Evolutionary conservation across 208 protist species (phyloP), one percentile per base, ranked within the genome.

Genomic region (Crithidia brevicula): DNA sequence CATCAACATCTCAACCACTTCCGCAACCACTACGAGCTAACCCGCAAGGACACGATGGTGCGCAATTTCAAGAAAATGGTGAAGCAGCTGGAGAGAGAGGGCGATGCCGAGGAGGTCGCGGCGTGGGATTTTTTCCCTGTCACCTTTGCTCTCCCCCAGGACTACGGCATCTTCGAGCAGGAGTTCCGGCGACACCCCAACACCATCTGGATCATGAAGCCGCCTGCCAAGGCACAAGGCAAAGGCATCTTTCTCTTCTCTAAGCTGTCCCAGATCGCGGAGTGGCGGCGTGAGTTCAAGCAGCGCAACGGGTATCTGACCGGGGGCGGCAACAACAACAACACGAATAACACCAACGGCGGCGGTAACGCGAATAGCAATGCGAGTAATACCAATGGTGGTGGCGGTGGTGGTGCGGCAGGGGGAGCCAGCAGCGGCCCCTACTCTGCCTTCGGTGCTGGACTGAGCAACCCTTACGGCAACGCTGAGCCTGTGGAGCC

Each of bases 231-330:
- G 81, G 91, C 96, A 36, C 96, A 98, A 74, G 98, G 98, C 5
- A 98, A 98, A 65, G 98, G 98, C 53, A 99, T 99, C 56, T 99
- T 99, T 76, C 83, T 99, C 28, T 98, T 99, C 61, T 93, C 97
- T 6, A 98, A 98, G 64, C 86, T 99, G 13, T 95, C 85, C 11
- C 94, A 99, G 67, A 94, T 99, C 27, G 67, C 89, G 10, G 91
- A 98, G 25, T 99, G 97, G 96, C 91, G 90, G 16, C 86, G 86
- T 45, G 87, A 97, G 70, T 91, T 88, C 53, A 91, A 92, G 59
- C 81, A 89, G 57, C 78, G 84, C 2, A 74, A 85, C n/a, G 79
- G 81, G 2, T 77, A 69, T 22, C 23, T 83, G 22, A 81, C 67
- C 23, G 58, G 54, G 25, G 57, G 58, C 8, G 67, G 60, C 36